These are phyloP conservation scores for Kwoniella pini DNA, from an alignment of 768 basidiomycete species.

Conservation along the genomic window DNA sequence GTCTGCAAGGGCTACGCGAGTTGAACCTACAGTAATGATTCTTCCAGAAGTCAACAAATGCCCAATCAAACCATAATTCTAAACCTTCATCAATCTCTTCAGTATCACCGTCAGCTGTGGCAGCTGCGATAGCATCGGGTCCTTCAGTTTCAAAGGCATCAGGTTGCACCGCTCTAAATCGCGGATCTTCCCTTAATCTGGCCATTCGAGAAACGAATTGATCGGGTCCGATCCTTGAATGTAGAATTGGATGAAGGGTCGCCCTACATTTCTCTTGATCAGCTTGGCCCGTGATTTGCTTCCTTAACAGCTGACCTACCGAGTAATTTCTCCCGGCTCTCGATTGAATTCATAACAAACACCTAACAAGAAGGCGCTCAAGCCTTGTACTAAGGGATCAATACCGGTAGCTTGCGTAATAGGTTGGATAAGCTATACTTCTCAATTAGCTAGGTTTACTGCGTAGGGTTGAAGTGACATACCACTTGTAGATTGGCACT, in stretches of 20 bases:
- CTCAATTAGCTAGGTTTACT: constrained; percentile 16
- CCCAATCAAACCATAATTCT: constrained; percentile 97
- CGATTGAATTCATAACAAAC: constrained; percentile 95
- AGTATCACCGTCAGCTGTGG: constrained; percentile 38
- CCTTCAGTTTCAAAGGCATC: constrained; percentile 67
- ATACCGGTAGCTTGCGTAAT: constrained; percentile 85
- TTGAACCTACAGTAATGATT: constrained; percentile 83
- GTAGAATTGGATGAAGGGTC: constrained; percentile 85
- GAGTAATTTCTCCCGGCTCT: constrained; percentile 91
- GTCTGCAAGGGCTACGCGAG: background rate
- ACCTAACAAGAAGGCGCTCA: constrained; percentile 88
- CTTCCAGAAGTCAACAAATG: constrained; percentile 98
- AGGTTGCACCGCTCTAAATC: constrained; percentile 86
- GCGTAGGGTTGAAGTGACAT: no score
- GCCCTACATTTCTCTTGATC: constrained; percentile 58
- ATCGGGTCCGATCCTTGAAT: constrained; percentile 80
- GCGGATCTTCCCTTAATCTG: constrained; percentile 83
- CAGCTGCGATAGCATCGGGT: constrained; percentile 18
- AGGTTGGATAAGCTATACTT: constrained; percentile 79
- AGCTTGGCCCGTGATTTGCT: constrained; percentile 5
- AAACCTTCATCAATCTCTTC: constrained; percentile 64
- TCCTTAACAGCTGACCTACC: no score
- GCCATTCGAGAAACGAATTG: constrained; percentile 82
- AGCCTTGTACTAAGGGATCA: constrained; percentile 81
- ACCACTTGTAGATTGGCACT: constrained; percentile 89